phyloP scores from a whole-genome alignment of 345 rosid genomes.

The Eucalyptus camaldulensis region DNA sequence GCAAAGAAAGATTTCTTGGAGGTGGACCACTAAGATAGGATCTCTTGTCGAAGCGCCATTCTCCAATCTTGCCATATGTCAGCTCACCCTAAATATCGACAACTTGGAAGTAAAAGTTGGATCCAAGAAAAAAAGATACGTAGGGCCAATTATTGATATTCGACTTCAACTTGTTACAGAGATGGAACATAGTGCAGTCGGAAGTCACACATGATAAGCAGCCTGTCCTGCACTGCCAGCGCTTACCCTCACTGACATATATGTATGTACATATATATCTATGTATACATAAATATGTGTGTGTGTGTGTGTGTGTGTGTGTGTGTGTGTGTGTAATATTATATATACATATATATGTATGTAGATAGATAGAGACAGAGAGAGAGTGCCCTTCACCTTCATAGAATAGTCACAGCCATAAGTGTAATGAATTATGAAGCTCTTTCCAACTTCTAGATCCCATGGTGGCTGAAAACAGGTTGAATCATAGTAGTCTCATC shows the following conservation, averaged over 20 bases:
- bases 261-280: too few relatives aligned
- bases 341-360: neutral
- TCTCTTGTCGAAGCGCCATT: slow-evolving; percentile 81
- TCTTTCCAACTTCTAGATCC: slow-evolving; percentile 58
- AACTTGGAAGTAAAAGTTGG: neutral
- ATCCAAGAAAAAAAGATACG: neutral
- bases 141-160: neutral
- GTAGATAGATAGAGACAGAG: neutral
- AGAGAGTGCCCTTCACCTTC: slow-evolving; percentile 24
- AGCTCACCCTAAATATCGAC: slow-evolving; percentile 31
- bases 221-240: neutral
- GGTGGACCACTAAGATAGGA: slow-evolving; percentile 54
- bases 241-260: neutral
- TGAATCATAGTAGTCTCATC: neutral
- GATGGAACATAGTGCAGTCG: neutral
- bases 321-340: neutral
- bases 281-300: neutral
- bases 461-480: slow-evolving; percentile 56
- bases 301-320: too few relatives aligned
- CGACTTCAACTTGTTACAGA: neutral
- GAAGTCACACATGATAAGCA: neutral
- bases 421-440: slow-evolving; percentile 63
- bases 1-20: slow-evolving; percentile 58
- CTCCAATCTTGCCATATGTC: slow-evolving; percentile 68
- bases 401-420: slow-evolving; percentile 63